Base-by-base conservation (phyloP, 768 basidiomycete species). In the Strobilomyces confusus region DNA sequence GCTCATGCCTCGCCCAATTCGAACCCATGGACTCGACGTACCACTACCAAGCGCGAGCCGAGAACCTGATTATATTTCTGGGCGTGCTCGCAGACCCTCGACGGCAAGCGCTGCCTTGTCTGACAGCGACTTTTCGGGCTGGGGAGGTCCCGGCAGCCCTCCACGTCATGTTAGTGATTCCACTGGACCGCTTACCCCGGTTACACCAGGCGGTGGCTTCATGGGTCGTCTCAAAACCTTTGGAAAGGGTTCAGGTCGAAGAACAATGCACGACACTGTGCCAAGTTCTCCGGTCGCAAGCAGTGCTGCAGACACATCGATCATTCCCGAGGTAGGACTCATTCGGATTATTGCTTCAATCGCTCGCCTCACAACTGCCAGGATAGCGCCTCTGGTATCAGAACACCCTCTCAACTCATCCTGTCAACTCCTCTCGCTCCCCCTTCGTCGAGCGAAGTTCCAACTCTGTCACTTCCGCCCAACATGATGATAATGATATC, bases 151-250 rank as follows among this genome's bases (percentile, higher is more conserved):
- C 15, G 65, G 66, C 23, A 79, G 74, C 68, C 70, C 71, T 26
- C 69, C 64, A 8, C 65, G 64, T 46, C 52, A 58, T 42, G 56
- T 33, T 40, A 54, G 55, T 58, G 73, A 65, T 33, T 19, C 63
- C 15, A 53, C 68, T 33, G 74, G 75, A 13, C 67, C 74, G 7
- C 67, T 73, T 25, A 79, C 76, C 2, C 79, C 82, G 0, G 74
- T 61, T 49, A 82, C 80, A 4, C 82, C 86, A 22, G 59, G 64
- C 15, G 62, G 74, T 23, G 80, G 87, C 2, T 69, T 94, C 49
- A 94, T 95, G 80, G 89, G 91, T 1, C 80, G 87, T 56, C 69
- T 94, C 54, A 89, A 85, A 67, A 84, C 73, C 49, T 81, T 94
- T 56, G 87, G 86, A 9, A 88, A 86, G 69, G 78, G 73, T 48